Percentiles rank a stretch among this genome's conserved stretches.
These are phyloP conservation scores for Phytophthora ohioensis DNA, from an alignment of 352 stramenopile species.

Conservation along the genomic window DNA sequence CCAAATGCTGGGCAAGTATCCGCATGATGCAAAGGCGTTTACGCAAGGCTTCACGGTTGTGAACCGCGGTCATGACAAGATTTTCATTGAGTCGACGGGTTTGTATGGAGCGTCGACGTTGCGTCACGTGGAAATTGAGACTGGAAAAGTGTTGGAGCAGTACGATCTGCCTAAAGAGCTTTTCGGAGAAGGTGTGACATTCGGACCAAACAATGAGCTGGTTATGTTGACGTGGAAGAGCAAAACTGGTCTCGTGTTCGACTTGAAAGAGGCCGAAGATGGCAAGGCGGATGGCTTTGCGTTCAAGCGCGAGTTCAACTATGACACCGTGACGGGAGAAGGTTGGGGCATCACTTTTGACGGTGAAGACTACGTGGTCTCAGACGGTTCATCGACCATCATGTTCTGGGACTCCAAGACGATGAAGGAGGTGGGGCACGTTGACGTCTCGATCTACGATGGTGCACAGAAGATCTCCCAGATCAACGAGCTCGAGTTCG, in stretches of 20 bases:
- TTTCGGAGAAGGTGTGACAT: slow-evolving; percentile 94
- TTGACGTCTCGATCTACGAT: slow-evolving; percentile 69
- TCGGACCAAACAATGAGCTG: slow-evolving; percentile 70
- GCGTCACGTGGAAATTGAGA: slow-evolving; percentile 87
- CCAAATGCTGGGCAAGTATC: slow-evolving; percentile 73
- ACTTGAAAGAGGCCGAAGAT: slow-evolving; percentile 50
- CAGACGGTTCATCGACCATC: slow-evolving; percentile 90
- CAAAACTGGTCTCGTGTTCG: slow-evolving; percentile 90
- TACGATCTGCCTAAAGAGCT: slow-evolving; percentile 62
- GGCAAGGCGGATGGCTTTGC: slow-evolving; percentile 29
- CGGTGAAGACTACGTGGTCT: slow-evolving; percentile 71
- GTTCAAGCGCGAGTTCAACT: slow-evolving; percentile 76
- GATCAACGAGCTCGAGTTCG: slow-evolving; percentile 95
- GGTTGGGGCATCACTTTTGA: slow-evolving; percentile 95
- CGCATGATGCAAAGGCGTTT: slow-evolving; percentile 87
- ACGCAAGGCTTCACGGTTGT: slow-evolving; percentile 85
- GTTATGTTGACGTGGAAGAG: slow-evolving; percentile 94
- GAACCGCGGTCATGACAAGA: slow-evolving; percentile 59
- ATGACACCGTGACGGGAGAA: slow-evolving; percentile 80
- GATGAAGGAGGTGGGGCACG: slow-evolving; percentile 72
- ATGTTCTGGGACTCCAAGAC: slow-evolving; percentile 93
- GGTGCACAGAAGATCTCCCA: slow-evolving; percentile 55
- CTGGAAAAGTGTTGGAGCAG: slow-evolving; percentile 78
- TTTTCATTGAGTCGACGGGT: slow-evolving; percentile 94
- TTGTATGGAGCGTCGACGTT: slow-evolving; percentile 90